phyloP scores from a whole-genome alignment of 1,284 basidiomycete species.

The Anthracocystis setariae region DNA sequence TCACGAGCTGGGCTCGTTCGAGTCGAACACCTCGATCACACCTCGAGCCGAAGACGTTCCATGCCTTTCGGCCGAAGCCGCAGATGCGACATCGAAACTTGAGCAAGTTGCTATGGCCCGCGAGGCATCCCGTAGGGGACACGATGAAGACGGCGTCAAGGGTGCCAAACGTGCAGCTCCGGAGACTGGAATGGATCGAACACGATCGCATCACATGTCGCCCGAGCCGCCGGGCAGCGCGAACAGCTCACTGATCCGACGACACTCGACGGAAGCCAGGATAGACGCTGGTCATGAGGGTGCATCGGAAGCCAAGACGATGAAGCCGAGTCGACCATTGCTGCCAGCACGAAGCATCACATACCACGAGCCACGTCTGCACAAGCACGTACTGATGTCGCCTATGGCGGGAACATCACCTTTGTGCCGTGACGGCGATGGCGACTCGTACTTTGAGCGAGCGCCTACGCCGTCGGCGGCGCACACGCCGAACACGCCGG shows the following conservation, averaged over 20 bases:
- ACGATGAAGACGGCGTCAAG: conserved; percentile 2
- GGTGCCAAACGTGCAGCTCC: conserved; percentile 17
- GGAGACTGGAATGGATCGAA: conserved; percentile 27
- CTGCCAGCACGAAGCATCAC: conserved; percentile 62
- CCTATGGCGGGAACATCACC: conserved; percentile 33
- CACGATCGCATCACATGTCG: conserved; percentile 54
- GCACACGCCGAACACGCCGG: conserved; percentile 68
- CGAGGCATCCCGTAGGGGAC: not conserved
- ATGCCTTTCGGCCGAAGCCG: not conserved
- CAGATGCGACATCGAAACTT: conserved; percentile 2
- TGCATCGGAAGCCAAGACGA: conserved; percentile 4
- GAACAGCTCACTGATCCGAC: conserved; percentile 49
- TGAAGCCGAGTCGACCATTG: conserved; percentile 44
- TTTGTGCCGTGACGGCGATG: conserved; percentile 29
- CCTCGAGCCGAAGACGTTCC: conserved; percentile 18
- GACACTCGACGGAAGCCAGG: conserved; percentile 59
- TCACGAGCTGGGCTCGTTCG: conserved; percentile 45
- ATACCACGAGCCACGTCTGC: conserved; percentile 61
- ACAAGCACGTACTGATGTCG: conserved; percentile 60
- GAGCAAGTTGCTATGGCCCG: conserved; percentile 1
- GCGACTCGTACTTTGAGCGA: conserved; percentile 50
- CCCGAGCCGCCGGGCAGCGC: conserved; percentile 48
- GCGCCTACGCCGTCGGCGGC: conserved; percentile 50
- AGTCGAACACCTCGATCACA: conserved; percentile 29
- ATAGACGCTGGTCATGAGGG: conserved; percentile 33